Conservation (phyloP, 441 rosid species). For the Macaranga tanarius region DNA sequence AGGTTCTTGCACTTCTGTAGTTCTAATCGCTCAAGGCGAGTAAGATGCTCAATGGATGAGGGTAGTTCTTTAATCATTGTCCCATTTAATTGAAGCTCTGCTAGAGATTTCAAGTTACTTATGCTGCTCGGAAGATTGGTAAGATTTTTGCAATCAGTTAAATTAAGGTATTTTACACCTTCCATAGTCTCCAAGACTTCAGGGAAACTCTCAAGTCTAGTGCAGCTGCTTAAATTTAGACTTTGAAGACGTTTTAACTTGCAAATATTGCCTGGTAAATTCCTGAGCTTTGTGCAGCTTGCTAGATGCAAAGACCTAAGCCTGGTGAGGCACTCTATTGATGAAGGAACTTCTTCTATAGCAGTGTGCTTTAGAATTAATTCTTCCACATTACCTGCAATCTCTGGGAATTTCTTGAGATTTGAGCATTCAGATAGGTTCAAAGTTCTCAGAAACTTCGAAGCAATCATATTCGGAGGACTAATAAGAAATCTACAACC, state of each 20-base stretch:
- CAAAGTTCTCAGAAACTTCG: background rate
- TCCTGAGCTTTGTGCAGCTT: constrained; percentile 5
- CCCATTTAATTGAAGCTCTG: background rate
- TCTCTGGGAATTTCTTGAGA: constrained; percentile 8
- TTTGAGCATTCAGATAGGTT: constrained; percentile 24
- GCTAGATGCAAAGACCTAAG: background rate
- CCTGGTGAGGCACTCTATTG: background rate
- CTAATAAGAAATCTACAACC: constrained; percentile 18
- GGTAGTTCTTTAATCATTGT: constrained; percentile 16
- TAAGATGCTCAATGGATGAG: background rate
- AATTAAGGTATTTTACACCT: background rate
- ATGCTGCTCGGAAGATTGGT: constrained; percentile 11
- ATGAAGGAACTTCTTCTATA: constrained; percentile 4
- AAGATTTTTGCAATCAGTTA: background rate
- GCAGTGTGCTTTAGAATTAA: constrained; percentile 1
- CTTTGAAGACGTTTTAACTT: background rate
- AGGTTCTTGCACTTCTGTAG: background rate
- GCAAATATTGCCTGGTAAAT: constrained; percentile 5
- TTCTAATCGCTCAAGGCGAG: background rate
- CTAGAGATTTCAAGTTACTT: constrained; percentile 4
- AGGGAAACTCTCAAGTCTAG: constrained; percentile 12
- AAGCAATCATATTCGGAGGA: constrained; percentile 23
- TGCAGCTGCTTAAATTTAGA: constrained; percentile 19
- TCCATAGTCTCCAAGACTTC: background rate
- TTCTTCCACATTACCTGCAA: constrained; percentile 16